A percentile compares a stretch with the other conserved stretches of the same genome.
Evolutionary conservation across 345 rosid species (phyloP).

Genomic region (Hibiscus syriacus): DNA sequence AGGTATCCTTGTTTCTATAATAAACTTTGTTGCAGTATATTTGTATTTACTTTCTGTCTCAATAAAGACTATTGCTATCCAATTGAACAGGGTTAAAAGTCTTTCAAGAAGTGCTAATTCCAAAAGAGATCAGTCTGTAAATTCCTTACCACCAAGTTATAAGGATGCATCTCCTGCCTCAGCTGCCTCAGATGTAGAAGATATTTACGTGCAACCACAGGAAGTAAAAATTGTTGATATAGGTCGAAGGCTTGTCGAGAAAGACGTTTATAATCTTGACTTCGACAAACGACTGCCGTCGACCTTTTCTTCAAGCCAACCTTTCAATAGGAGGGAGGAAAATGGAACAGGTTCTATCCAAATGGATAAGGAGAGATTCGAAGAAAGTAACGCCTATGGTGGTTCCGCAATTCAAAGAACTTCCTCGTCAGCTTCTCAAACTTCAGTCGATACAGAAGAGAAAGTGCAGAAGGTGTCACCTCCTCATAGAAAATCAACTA

Average conservation of each 20-base stretch:
- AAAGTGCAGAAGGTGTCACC: no score
- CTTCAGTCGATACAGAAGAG: no score
- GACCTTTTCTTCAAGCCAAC: constrained; percentile 33
- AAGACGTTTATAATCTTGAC: constrained; percentile 43
- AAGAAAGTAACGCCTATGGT: constrained; percentile 33
- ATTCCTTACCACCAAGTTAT: constrained; percentile 32
- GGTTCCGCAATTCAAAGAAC: constrained; percentile 50
- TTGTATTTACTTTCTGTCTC: not conserved
- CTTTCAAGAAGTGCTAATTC: constrained; percentile 78
- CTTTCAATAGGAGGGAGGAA: constrained; percentile 48
- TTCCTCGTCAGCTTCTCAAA: constrained; percentile 41
- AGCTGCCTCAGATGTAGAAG: constrained; percentile 41
- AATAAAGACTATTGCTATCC: constrained; percentile 9
- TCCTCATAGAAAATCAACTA: no score
- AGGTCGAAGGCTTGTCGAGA: constrained; percentile 57
- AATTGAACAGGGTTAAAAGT: constrained; percentile 81
- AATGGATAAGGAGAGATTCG: constrained; percentile 52
- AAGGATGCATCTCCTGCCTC: constrained; percentile 53
- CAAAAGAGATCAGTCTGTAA: constrained; percentile 60
- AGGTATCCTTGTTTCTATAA: constrained; percentile 38
- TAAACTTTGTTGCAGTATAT: constrained; percentile 8
- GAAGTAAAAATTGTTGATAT: constrained; percentile 44
- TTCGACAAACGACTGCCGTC: constrained; percentile 43
- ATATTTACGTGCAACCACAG: constrained; percentile 41
- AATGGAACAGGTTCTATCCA: constrained; percentile 40